Evolutionary conservation across 495 filamentous ascomycete species (phyloP), one percentile per base, ranked within the genome.

Genomic region (Daldinia grandis): DNA sequence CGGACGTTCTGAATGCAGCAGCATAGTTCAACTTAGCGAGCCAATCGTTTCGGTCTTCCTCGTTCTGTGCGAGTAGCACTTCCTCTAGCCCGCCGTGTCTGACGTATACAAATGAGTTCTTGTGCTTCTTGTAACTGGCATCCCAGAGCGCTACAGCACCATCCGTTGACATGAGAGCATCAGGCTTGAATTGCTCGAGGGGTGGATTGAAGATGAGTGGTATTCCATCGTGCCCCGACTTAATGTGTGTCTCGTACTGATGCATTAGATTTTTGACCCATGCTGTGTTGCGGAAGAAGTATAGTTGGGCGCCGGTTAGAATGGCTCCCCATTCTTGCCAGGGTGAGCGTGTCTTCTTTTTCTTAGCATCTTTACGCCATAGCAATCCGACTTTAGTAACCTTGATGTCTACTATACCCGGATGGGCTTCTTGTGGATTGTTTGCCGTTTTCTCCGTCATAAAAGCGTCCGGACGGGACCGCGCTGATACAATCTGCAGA

Each of bases 251-350:
- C 25, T 97, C 93, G 67, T 92, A 86, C 74, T 99, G 95, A 63
- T 91, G 87, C 81, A 98, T 92, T 62, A 99, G 79, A 60, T 84
- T 89, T 75, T 95, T 97, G n/a, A 96, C 88, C 95, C 95, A 98
- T 10, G 85, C 82, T 19, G 92, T 89, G 74, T 98, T 97, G 61
- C 91, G 88, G 81, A 99, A 99, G 81, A 99, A 94, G 79, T 97
- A 98, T 47, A 99, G 86, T 73, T 98, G 95, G 14, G 95, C 95
- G 27, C 94, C 91, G 5, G 95, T 99, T 21, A 99, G 85, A 50
- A 99, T 88, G 33, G 94, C 95, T 51, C 95, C 95, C 95, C 95
- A 99, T 82, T 98, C 95, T 71, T 97, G 93, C 95, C 95, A 99
- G 1, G 95, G 96, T 1, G 94, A 97, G 35, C 96, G 87, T 0